Percentiles rank a stretch among this genome's conserved stretches.
Conservation (phyloP, 2,329 filamentous ascomycete genomes). For the Claviceps purpurea region DNA sequence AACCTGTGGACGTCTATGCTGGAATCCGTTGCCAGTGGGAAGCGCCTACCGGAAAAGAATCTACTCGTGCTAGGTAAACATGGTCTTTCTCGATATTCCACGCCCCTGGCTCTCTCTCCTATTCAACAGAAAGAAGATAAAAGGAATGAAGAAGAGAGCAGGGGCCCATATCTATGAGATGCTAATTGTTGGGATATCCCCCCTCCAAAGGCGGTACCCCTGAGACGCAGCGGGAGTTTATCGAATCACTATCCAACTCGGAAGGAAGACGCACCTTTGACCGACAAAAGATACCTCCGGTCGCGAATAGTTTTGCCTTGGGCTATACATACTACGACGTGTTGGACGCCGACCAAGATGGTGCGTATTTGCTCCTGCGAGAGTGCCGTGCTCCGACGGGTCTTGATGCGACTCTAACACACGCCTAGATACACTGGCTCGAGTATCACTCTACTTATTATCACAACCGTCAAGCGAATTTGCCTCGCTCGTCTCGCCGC, state of each 20-base stretch:
- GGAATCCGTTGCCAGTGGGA: constrained; percentile 78
- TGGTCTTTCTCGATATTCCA: neutral
- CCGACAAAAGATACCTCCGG: constrained; percentile 54
- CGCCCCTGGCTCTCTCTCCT: neutral
- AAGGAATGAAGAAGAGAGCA: neutral
- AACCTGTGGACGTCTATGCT: constrained; percentile 94
- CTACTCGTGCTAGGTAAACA: constrained; percentile 63
- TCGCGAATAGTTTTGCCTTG: constrained; percentile 84
- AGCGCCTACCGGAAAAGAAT: constrained; percentile 84
- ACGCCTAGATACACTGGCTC: constrained; percentile 69
- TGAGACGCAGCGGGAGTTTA: constrained; percentile 72
- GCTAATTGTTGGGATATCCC: constrained; percentile 3
- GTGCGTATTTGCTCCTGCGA: constrained; percentile 30
- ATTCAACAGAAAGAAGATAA: neutral
- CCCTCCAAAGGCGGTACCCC: constrained; percentile 53
- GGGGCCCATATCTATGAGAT: neutral
- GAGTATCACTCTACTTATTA: constrained; percentile 78
- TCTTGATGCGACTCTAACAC: constrained; percentile 10
- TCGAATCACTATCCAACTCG: constrained; percentile 48
- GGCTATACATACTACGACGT: constrained; percentile 95
- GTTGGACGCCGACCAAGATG: constrained; percentile 84
- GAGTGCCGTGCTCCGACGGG: neutral
- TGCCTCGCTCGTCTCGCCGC: constrained; percentile 66
- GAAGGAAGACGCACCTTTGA: constrained; percentile 41
- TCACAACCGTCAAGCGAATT: constrained; percentile 76